Evolutionary conservation across 2,329 filamentous ascomycete genomes (phyloP).

Genomic region (Colletotrichum paranaense): DNA sequence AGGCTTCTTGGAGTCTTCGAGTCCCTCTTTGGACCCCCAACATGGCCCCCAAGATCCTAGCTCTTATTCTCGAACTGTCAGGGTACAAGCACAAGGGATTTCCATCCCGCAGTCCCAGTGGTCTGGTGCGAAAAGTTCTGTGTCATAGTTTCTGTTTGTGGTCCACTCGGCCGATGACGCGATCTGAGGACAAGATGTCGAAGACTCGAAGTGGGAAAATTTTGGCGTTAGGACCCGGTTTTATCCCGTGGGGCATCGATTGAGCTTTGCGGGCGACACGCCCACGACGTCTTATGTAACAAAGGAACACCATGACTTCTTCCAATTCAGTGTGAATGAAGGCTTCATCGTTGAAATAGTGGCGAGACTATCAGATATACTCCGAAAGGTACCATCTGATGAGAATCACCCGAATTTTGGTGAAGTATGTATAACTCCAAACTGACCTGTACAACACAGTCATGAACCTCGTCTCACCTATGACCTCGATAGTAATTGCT

Average conservation of each 20-base stretch:
- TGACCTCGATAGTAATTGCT: too few species aligned
- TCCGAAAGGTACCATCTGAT: background rate
- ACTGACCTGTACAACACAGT: background rate
- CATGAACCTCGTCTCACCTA: background rate
- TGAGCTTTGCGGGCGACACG: background rate
- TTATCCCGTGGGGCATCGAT: background rate
- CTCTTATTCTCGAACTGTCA: background rate
- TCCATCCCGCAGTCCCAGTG: constrained; percentile 8
- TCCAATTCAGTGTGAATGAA: background rate
- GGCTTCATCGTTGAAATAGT: too few species aligned
- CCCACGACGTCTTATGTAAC: too few species aligned
- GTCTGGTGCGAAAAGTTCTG: constrained; percentile 21
- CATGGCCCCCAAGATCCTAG: background rate
- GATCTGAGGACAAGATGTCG: constrained; percentile 34
- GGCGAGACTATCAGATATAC: too few species aligned
- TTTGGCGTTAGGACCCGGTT: constrained; percentile 14
- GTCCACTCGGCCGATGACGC: constrained; percentile 35
- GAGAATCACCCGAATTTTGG: background rate
- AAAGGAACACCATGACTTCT: background rate
- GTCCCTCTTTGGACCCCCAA: constrained; percentile 5
- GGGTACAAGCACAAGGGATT: constrained; percentile 1
- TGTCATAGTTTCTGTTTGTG: constrained; percentile 36
- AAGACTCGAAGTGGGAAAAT: constrained; percentile 34
- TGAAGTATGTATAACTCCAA: too few species aligned
- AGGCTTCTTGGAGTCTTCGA: background rate